Evolutionary conservation across 805 yeast genomes (phyloP), one percentile per base, ranked within the genome.

Genomic region (Lachancea dasiensis): DNA sequence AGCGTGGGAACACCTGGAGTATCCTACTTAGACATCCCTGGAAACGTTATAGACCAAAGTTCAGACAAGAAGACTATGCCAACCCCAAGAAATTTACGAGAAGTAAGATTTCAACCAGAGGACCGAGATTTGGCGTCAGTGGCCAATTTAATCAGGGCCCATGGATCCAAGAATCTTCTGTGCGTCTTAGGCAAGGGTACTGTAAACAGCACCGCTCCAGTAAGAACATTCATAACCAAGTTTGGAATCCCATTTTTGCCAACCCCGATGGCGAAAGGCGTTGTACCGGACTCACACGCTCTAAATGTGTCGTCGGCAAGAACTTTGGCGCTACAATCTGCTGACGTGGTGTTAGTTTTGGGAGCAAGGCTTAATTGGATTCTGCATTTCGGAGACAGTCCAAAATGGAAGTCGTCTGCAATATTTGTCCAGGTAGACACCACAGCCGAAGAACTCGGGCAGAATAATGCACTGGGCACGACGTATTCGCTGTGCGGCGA

Each of bases 261-360:
- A 7, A 80, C 87, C 0, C 86, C 89, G 3, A 81, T 81, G 89
- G 89, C 83, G 0, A 81, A 81, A 55, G 89, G 89, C 7, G 74
- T 80, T 0, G 58, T 81, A 1, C 63, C 73, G 3, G 89, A 81
- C 50, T 46, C 56, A 3, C 55, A 60, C 27, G 50, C 48, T 0
- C 51, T 67, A 22, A 80, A 80, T 46, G 67, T 76, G 10, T 72
- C 82, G 0, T 75, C 84, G 2, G 84, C 83, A 3, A 63, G 87
- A 40, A 75, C 85, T 0, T 60, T 64, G n/a, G 84, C 75, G 0
- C 61, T 81, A 47, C 65, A 63, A 43, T 46, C 58, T 5, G 75
- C 86, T 0, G 86, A 80, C 50, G 73, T 80, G 3, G 67, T 81
- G 1, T 34, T 81, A 2, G 59, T 81, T 1, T 53, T 77, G 3